Evolutionary conservation across 2,329 filamentous ascomycete species (phyloP), one percentile per base, ranked within the genome.

Genomic region (Diaporthe citriasiana): DNA sequence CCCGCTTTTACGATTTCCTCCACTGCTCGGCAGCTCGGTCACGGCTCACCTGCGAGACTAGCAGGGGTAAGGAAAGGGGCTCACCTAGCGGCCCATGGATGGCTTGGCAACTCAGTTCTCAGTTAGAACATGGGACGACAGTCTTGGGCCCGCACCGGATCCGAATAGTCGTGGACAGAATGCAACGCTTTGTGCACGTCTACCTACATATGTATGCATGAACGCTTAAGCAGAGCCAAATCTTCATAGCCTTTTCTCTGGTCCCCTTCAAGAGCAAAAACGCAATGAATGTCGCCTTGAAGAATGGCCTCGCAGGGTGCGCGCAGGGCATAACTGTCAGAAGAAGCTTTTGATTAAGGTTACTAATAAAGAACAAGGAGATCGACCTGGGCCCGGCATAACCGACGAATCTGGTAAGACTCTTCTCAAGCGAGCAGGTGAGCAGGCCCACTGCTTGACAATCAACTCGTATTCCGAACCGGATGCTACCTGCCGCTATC

Each of bases 371-470:
- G 63, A 53, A 50, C 4, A 40, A 38, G 47, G n/a, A 68, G 63
- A 68, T 68, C 33, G 63, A 53, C 47, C 63, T 40, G n/a, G 45
- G n/a, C 17, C 63, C 63, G 63, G 63, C 63, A 68, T 40, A 66
- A 66, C 45, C 45, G 63, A 66, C 63, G 27, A 66, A 51, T 38
- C 12, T 66, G 63, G 63, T 51, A 66, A 66, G 45, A 38, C 63
- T 66, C 45, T 66, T 51, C 47, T 53, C 33, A 53, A 68, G 47
- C 63, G 63, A 66, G 30, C 15, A 66, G 45, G 60, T 51, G 45
- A 17, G 9, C 60, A 51, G 60, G 60, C 60, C 60, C 60, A 66
- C 60, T 66, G 63, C 63, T 66, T 40, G 63, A 68, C 63, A 53
- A 35, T 53, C 30, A 68, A 47, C 63, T 68, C 63, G 63, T 68